Conservation (phyloP, 2,329 filamentous ascomycete species). For the Epichloe elymi region DNA sequence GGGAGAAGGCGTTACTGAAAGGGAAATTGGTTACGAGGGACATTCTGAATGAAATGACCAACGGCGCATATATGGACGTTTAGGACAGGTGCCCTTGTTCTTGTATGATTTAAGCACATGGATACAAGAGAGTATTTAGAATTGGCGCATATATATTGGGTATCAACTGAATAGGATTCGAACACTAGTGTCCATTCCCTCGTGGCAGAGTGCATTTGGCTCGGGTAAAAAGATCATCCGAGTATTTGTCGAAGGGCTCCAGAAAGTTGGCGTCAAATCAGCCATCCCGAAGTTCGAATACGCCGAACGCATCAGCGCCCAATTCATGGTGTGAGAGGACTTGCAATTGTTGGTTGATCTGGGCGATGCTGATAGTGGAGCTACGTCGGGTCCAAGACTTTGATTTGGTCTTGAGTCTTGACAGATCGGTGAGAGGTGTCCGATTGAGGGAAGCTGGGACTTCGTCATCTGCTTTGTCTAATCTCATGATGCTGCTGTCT, state of each 20-base stretch:
- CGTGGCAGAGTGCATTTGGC: slow-evolving; percentile 32
- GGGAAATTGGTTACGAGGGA: slow-evolving; percentile 58
- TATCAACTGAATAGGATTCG: slow-evolving; percentile 5
- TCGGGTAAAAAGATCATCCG: slow-evolving; percentile 26
- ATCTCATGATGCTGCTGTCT: not conserved
- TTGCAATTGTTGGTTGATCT: slow-evolving; percentile 14
- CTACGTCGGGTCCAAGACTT: slow-evolving; percentile 9
- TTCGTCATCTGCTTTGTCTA: not conserved
- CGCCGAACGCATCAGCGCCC: slow-evolving; percentile 27
- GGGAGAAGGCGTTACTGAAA: slow-evolving; percentile 48
- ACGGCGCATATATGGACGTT: slow-evolving; percentile 22
- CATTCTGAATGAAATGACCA: slow-evolving; percentile 60
- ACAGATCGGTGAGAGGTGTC: slow-evolving; percentile 8
- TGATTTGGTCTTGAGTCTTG: no score
- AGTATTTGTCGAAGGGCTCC: slow-evolving; percentile 25
- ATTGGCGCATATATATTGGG: slow-evolving; percentile 6
- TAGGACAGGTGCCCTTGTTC: not conserved
- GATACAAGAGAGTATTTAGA: not conserved
- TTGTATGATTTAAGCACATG: slow-evolving; percentile 1
- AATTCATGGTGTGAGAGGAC: slow-evolving; percentile 22
- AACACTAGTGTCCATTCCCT: not conserved
- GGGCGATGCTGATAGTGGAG: slow-evolving; percentile 18
- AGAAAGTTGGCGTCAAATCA: slow-evolving; percentile 36
- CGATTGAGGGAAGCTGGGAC: slow-evolving; percentile 2
- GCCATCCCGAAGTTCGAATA: slow-evolving; percentile 30